Evolutionary conservation across 2,329 filamentous ascomycete species (phyloP).

Genomic region (Trichoderma asperellum): DNA sequence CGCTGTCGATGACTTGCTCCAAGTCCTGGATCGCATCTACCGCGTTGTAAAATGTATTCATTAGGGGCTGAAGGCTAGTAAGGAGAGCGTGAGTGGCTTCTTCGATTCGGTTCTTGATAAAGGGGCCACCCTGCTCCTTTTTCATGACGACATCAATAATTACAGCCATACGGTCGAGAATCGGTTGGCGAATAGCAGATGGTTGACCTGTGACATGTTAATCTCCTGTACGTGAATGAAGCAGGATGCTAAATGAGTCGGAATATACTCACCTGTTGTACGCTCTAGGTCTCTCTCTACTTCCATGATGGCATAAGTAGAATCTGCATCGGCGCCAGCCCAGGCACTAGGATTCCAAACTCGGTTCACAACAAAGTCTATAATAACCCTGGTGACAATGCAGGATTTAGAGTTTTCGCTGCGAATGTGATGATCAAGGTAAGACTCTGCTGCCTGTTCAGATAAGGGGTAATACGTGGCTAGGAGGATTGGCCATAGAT

Average conservation of each 20-base stretch:
- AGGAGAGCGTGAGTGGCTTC: constrained; percentile 49
- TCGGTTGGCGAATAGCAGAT: constrained; percentile 44
- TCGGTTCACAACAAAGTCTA: constrained; percentile 49
- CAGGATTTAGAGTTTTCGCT: constrained; percentile 47
- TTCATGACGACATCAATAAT: constrained; percentile 47
- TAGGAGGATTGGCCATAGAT: constrained; percentile 45
- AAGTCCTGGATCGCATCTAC: constrained; percentile 49
- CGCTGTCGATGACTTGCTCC: constrained; percentile 45
- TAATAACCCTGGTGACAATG: constrained; percentile 48
- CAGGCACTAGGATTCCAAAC: constrained; percentile 48
- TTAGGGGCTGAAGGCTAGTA: constrained; percentile 45
- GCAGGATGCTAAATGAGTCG: background rate
- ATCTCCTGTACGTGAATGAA: background rate
- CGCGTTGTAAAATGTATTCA: constrained; percentile 43
- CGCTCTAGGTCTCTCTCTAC: constrained; percentile 44
- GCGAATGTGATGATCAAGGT: constrained; percentile 47
- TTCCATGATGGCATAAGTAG: constrained; percentile 42
- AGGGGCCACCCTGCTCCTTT: constrained; percentile 38
- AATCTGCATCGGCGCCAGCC: constrained; percentile 44
- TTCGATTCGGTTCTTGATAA: constrained; percentile 43
- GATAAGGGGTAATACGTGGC: constrained; percentile 46
- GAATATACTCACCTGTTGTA: constrained; percentile 39
- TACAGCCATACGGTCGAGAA: constrained; percentile 45
- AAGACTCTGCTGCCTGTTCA: constrained; percentile 45
- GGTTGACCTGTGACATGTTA: constrained; percentile 40